Base-by-base conservation (phyloP, 1,139 yeast genomes). In the Kurtzmaniella quercitrusa region DNA sequence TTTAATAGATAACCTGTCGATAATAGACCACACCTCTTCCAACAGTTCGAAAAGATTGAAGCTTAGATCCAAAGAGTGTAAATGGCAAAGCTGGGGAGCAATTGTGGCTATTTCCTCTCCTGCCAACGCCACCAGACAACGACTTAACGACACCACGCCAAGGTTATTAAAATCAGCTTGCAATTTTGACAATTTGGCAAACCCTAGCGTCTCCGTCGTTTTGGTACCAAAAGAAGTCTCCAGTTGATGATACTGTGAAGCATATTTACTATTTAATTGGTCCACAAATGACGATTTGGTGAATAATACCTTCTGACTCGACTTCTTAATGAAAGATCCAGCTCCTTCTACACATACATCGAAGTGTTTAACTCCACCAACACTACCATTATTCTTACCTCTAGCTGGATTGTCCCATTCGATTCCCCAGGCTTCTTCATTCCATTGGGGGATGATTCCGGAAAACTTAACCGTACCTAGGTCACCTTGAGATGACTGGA, bases 331-430 rank as follows among this genome's bases (percentile, higher is more conserved):
- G 54, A 90, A 89, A 2, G 95, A 82, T 0, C 89, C 96, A 1
- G 85, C 55, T 1, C 62, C 60, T 1, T 54, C 47, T 1, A 50
- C 41, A 2, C 41, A 41, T 3, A 70, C 59, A 2, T 62, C 61
- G 58, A 90, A 90, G 61, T 89, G 89, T 38, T 63, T 59, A 5
- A 64, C 55, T 2, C 86, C 94, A 39, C 80, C 74, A 40, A 80
- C 77, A 23, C 72, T 68, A 8, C 98, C 98, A 52, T 79, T 76
- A 57, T 93, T 90, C 58, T 87, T 85, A 11, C 98, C 98, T 41
- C 80, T 70, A 4, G 56, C 56, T 1, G 73, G 61, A 43, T 80
- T 70, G 58, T 91, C 97, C 97, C 97, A 91, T 58, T 91, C 97
- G 1, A 91, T 73, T 0, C 97, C 97, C 14, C 78, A 63, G 0